Evolutionary conservation across 2,329 filamentous ascomycete genomes (phyloP).

Genomic region (Thielaviopsis populi): DNA sequence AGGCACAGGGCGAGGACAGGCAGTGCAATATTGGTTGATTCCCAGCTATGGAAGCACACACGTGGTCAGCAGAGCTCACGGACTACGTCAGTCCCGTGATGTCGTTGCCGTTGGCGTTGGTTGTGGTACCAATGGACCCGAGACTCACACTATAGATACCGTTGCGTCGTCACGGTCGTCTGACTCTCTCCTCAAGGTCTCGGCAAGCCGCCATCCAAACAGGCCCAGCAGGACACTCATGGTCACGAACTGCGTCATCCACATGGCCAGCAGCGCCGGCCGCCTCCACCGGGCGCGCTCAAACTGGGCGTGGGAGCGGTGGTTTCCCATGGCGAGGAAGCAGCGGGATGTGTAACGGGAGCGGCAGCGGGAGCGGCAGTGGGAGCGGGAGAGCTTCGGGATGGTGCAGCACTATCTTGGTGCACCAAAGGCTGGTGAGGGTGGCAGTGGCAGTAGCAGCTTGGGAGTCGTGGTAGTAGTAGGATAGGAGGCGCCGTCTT

Average conservation of each 20-base stretch:
- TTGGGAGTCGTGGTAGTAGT: too few species aligned
- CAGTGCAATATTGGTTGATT: constrained; percentile 36
- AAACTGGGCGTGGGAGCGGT: constrained; percentile 38
- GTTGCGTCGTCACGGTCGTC: neutral
- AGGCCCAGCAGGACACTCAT: constrained; percentile 34
- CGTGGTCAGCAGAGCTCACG: too few species aligned
- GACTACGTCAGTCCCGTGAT: too few species aligned
- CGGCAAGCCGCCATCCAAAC: constrained; percentile 37
- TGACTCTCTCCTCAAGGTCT: neutral
- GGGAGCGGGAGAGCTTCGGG: too few species aligned
- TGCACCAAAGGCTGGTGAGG: neutral
- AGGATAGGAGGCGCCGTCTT: neutral
- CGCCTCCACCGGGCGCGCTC: constrained; percentile 37
- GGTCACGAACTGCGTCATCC: constrained; percentile 34
- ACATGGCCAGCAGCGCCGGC: constrained; percentile 33
- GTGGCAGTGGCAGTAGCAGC: neutral
- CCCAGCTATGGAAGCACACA: constrained; percentile 30
- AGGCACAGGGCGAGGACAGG: constrained; percentile 33
- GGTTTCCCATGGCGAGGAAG: constrained; percentile 18
- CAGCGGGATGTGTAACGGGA: neutral
- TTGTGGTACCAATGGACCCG: too few species aligned
- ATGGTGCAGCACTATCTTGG: too few species aligned
- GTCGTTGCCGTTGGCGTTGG: too few species aligned
- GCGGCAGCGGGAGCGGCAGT: too few species aligned
- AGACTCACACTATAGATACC: constrained; percentile 13